A percentile compares a stretch with the other conserved stretches of the same genome.
phyloP scores from a whole-genome alignment of 208 protist species.

The Wallacemonas sp. region DNA sequence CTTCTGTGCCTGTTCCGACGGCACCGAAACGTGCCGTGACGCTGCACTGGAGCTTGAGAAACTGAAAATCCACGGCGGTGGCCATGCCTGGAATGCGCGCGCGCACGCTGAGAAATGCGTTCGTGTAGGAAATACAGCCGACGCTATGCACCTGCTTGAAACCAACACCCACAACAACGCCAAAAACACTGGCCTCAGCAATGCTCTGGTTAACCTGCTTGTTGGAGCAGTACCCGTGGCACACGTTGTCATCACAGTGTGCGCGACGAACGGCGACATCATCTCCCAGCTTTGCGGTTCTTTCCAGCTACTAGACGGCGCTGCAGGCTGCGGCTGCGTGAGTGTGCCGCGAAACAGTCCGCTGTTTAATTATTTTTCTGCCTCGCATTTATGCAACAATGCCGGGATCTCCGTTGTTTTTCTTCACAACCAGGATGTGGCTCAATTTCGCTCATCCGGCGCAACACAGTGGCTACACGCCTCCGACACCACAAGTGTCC shows the following conservation, averaged over 20 bases:
- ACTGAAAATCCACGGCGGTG: slow-evolving; percentile 12
- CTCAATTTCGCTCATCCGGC: slow-evolving; percentile 8
- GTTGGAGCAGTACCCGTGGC: neutral
- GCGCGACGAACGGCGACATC: slow-evolving; percentile 20
- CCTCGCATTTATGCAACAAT: neutral
- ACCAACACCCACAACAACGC: neutral
- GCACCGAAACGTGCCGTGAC: slow-evolving; percentile 27
- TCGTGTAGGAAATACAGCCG: slow-evolving; percentile 25
- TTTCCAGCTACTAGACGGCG: slow-evolving; percentile 17
- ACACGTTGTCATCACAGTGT: slow-evolving; percentile 12
- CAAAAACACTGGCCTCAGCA: neutral
- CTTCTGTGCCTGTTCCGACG: slow-evolving; percentile 30
- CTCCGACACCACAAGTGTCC: slow-evolving; percentile 10
- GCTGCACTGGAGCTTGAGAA: slow-evolving; percentile 13
- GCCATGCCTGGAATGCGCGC: slow-evolving; percentile 16
- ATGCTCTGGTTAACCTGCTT: neutral
- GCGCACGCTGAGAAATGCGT: slow-evolving; percentile 29
- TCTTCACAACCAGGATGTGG: slow-evolving; percentile 15
- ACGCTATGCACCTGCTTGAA: slow-evolving; percentile 32
- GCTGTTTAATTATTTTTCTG: slow-evolving; percentile 38
- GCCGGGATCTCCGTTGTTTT: slow-evolving; percentile 17
- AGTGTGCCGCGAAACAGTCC: slow-evolving; percentile 25
- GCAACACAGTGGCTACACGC: slow-evolving; percentile 22
- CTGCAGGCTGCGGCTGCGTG: slow-evolving; percentile 13
- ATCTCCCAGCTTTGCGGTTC: slow-evolving; percentile 22